Base-by-base conservation (phyloP, 768 basidiomycete species). In the Macrolepiota dolichaula region DNA sequence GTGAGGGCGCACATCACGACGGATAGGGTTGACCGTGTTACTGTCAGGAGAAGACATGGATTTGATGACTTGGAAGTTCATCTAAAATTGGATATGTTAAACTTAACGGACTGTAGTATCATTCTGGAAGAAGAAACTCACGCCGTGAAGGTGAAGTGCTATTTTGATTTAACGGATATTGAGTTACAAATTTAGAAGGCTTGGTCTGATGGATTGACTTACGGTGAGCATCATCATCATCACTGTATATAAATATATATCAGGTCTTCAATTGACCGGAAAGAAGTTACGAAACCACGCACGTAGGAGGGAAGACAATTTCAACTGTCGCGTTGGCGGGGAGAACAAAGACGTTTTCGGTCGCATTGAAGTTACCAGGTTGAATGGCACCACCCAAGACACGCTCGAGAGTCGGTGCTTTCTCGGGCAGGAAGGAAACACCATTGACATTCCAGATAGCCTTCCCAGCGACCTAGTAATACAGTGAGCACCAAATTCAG, bases 21-120 rank as follows among this genome's bases (percentile, higher is more conserved):
- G 62, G 47, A 76, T 77, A 0, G 89, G 89, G 70, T 89, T 84
- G 17, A 65, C 65, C 38, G 74, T 81, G 69, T 83, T 83, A 64
- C 74, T 76, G 5, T 17, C 19, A 6, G 65, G 62, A 27, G 69
- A 61, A 24, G 55, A 59, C 44, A 71, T 73, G 38, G 63, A 71
- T 59, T 77, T 74, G 60, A 78, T 66, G 22, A 60, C 59, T 47
- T 60, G 52, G 27, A 60, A 29, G 15, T 38, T 27, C 52, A 54
- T 53, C 59, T 60, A 19, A 1, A 32, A 3, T 32, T 32, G 29
- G 29, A 7, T 32, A 32, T 32, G 29, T 32, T 32, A 32, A 32
- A n/a, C n/a, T n/a, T 32, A 32, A 3, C 29, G 29, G 29, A 7
- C 3, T 7, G 3, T 32, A n/a, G 29, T 32, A 32, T 32, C 29